Conservation (phyloP, 805 yeast species). For the Teunomyces barrocoloradensis region DNA sequence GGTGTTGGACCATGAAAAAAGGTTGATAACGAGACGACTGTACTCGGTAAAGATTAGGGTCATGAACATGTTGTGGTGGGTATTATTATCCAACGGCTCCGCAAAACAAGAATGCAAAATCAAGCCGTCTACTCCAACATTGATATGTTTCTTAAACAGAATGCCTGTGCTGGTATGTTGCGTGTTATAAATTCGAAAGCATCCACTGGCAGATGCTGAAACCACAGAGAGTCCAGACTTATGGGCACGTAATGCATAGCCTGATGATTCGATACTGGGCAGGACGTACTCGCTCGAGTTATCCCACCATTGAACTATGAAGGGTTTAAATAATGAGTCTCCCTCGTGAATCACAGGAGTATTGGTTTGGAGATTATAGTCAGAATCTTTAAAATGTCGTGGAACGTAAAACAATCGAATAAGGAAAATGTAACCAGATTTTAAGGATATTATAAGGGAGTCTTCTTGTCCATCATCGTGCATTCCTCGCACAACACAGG, state of each 20-base stretch:
- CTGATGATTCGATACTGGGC: conserved; percentile 21
- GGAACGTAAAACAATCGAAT: conserved; percentile 40
- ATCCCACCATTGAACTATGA: conserved; percentile 52
- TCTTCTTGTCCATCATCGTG: conserved; percentile 29
- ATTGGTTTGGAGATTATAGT: conserved; percentile 12
- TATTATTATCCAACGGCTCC: conserved; percentile 22
- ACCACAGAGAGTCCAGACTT: conserved; percentile 38
- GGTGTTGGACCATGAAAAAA: conserved; percentile 42
- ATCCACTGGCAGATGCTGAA: conserved; percentile 33
- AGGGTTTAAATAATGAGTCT: conserved; percentile 35
- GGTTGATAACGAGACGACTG: conserved; percentile 33
- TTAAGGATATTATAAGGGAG: conserved; percentile 35
- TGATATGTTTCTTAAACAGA: conserved; percentile 35
- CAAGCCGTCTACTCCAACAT: conserved; percentile 40
- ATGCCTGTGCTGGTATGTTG: conserved; percentile 36
- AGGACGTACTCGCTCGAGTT: conserved; percentile 11
- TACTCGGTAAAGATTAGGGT: conserved; percentile 35
- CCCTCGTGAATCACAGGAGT: conserved; percentile 8
- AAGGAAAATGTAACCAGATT: conserved; percentile 40
- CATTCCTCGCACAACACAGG: conserved; percentile 25
- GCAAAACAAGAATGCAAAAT: conserved; percentile 44
- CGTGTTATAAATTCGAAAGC: conserved; percentile 38
- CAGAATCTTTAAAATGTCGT: conserved; percentile 24
- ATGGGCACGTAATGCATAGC: conserved; percentile 33
- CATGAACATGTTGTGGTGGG: conserved; percentile 33